phyloP scores from a whole-genome alignment of 2,329 filamentous ascomycete genomes.

The Xylaria hypoxylon region DNA sequence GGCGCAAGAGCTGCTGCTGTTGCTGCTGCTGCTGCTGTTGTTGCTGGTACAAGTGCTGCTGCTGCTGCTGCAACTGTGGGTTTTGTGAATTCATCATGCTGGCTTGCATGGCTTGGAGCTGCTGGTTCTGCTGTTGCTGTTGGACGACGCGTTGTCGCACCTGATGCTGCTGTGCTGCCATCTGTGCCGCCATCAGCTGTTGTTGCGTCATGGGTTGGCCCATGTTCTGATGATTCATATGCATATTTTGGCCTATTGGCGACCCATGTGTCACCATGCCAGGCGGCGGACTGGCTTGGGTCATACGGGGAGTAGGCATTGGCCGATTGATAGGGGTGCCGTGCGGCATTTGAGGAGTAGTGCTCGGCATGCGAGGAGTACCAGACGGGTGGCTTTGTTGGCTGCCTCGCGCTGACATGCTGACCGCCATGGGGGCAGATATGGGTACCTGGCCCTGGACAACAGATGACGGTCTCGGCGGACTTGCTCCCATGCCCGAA shows the following conservation, averaged over 20 bases:
- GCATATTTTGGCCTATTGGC: constrained; percentile 65
- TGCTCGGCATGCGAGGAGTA: constrained; percentile 71
- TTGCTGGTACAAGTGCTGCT: constrained; percentile 49
- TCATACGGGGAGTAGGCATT: constrained; percentile 70
- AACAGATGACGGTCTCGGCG: constrained; percentile 73
- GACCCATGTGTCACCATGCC: constrained; percentile 69
- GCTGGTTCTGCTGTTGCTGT: constrained; percentile 47
- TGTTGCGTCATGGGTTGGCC: constrained; percentile 49
- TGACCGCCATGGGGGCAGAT: constrained; percentile 69
- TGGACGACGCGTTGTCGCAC: constrained; percentile 35
- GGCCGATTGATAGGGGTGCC: constrained; percentile 68
- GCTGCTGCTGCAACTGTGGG: constrained; percentile 55
- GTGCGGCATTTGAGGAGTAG: constrained; percentile 71
- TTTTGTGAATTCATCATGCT: constrained; percentile 50
- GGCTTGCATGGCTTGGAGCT: constrained; percentile 49
- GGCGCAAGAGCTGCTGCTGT: constrained; percentile 51
- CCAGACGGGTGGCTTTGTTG: constrained; percentile 73
- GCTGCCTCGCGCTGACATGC: constrained; percentile 73
- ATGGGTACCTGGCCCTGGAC: constrained; percentile 69
- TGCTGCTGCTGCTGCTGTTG: constrained; percentile 21
- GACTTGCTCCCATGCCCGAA: constrained; percentile 76
- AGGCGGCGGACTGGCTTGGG: constrained; percentile 71
- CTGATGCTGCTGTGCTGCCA: constrained; percentile 58
- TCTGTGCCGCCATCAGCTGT: constrained; percentile 58
- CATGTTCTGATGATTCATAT: constrained; percentile 62